Base-by-base conservation (phyloP, 2,329 filamentous ascomycete species). In the Chaetothyriales sp. region DNA sequence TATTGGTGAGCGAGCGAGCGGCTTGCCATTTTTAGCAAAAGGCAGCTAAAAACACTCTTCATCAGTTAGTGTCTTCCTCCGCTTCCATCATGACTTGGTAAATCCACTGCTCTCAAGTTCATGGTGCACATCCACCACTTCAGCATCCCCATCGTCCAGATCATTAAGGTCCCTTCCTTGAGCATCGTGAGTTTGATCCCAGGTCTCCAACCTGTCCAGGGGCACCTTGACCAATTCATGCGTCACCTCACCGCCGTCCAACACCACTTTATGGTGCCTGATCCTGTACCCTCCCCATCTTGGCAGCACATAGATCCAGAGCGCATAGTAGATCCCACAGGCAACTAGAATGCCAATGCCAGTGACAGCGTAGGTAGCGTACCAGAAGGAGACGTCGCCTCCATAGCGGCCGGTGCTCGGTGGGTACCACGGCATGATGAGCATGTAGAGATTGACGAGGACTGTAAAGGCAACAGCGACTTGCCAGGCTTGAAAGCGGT, bases 391-490 rank as follows among this genome's bases (percentile, higher is more conserved):
- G 1, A 86, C 82, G 51, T 82, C 77, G 0, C 82, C 83, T 0
- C 75, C 78, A 33, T 76, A 74, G 0, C 69, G 69, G 0, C 83
- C 83, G 0, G 70, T 74, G 0, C 71, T 69, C 0, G 83, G 84
- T 1, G 83, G 83, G 57, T 80, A 83, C 83, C 83, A 87, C 0
- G 83, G 83, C 73, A 85, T 84, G 15, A 81, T 72, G 1, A 87
- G 66, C 45, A 85, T 67, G 53, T 80, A 86, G 0, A 81, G 51
- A 49, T 83, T 77, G 0, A 80, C 67, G 0, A 78, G 62, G 46
- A 82, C 73, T 47, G 74, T 79, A 64, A 86, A 83, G 6, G 75
- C 60, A 1, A 86, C 64, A 0, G 75, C 70, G 0, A 74, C 49
- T 52, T 80, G 63, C 81, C 81, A 86, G 0, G 79, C 75, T 5